Conservation (phyloP, 2,329 filamentous ascomycete species). For the Fusarium transvaalense region DNA sequence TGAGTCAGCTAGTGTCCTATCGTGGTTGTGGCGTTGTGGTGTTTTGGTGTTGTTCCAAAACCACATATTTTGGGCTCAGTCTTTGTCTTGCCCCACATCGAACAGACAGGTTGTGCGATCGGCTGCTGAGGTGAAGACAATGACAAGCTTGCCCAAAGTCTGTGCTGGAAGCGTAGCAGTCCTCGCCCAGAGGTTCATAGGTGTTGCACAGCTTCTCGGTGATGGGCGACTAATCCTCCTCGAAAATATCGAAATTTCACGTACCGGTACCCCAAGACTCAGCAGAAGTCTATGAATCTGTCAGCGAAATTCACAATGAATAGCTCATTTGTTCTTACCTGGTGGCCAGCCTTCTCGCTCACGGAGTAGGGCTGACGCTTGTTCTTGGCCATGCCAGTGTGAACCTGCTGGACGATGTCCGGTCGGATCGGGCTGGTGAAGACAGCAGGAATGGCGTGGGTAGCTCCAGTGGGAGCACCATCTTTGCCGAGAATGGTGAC, state of each 20-base stretch:
- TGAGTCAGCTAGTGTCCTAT: constrained; percentile 43
- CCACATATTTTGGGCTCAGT: not conserved
- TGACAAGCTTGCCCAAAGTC: not conserved
- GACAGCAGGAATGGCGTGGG: constrained; percentile 93
- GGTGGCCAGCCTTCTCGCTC: constrained; percentile 99
- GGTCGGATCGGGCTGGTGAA: constrained; percentile 98
- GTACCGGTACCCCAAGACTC: constrained; percentile 99
- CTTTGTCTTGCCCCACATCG: not conserved
- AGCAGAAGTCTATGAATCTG: constrained; percentile 77
- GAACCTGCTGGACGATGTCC: constrained; percentile 98
- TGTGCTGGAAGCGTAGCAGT: not conserved
- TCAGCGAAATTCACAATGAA: too few species aligned
- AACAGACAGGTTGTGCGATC: too few species aligned
- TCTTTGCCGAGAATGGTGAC: constrained; percentile 97
- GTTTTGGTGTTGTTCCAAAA: constrained; percentile 8
- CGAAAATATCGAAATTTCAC: constrained; percentile 54
- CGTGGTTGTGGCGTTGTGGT: constrained; percentile 9
- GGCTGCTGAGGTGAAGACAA: not conserved
- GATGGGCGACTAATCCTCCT: not conserved
- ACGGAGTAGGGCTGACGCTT: constrained; percentile 99
- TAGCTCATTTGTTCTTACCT: constrained; percentile 53
- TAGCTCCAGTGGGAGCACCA: constrained; percentile 90
- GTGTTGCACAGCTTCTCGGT: not conserved
- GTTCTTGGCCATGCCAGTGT: constrained; percentile 99
- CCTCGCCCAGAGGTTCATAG: not conserved